Evolutionary conservation across 768 basidiomycete species (phyloP), one percentile per base, ranked within the genome.

Genomic region (Boletus huronensis): DNA sequence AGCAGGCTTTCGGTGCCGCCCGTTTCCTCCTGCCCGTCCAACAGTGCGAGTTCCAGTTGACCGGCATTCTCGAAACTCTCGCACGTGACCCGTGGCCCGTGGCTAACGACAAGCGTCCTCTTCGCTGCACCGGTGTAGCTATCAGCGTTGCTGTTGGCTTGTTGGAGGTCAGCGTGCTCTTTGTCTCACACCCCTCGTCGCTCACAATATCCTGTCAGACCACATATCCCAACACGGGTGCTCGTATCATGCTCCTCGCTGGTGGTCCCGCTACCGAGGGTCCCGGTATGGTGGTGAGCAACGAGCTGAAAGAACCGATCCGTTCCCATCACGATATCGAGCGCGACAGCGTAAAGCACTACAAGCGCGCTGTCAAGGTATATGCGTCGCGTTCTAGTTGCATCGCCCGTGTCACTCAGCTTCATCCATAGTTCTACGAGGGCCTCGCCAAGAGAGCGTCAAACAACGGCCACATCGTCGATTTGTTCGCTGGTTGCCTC

Each of bases 291-390:
- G 95, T 98, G 31, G 97, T 98, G 52, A 88, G 82, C 72, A 91
- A 91, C 60, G 96, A 98, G 73, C 77, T 98, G 52, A 90, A 92
- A 74, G 97, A 99, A 65, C 93, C 95, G 2, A 98, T 99, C 58
- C 88, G 97, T 50, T 97, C 94, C 8, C 97, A 99, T 69, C 96
- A 98, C 74, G 97, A 99, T 66, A 98, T 98, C 64, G 97, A 99
- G 65, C 81, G 93, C 19, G 97, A 99, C 70, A 89, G 84, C 58
- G 95, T 88, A 41, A 98, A 98, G 73, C 94, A 99, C 69, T 98
- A 88, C 77, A 98, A 98, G 75, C 87, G 93, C 42, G 93, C 97
- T 14, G 83, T 85, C 58, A 99, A 98, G 85, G 96, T 95, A 57
- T 47, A 77, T 63, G 10, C 43, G 16, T 28, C 48, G 1, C 25